Evolutionary conservation across 306 rosid species (phyloP).

Genomic region (Vigna trinervia): DNA sequence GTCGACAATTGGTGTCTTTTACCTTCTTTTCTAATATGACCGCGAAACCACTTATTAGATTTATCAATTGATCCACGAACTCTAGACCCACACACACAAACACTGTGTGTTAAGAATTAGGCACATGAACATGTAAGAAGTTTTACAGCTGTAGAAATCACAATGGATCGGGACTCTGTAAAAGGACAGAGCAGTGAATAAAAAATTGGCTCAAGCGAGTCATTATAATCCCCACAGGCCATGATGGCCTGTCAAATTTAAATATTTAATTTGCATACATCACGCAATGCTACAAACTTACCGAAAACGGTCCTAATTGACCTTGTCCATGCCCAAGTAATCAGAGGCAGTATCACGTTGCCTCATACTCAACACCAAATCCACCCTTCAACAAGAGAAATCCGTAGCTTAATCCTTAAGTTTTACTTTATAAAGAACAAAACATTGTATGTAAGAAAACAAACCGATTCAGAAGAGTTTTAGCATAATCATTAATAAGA

Average conservation of each 20-base stretch:
- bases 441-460: neutral
- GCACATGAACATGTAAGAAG: constrained; percentile 15
- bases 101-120: neutral
- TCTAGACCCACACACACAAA: neutral
- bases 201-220: neutral
- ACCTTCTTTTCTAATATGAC: neutral
- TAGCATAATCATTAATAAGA: neutral
- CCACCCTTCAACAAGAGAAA: neutral
- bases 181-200: constrained; percentile 15
- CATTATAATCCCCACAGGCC: constrained; percentile 9
- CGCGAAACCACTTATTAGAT: neutral
- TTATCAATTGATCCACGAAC: neutral
- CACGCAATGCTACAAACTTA: constrained; percentile 2
- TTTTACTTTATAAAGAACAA: neutral
- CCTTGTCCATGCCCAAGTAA: constrained; percentile 18
- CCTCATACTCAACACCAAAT: constrained; percentile 8
- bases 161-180: constrained; percentile 1
- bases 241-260: neutral
- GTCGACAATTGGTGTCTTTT: neutral
- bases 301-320: neutral
- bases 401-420: neutral
- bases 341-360: constrained; percentile 17
- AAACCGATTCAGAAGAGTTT: neutral
- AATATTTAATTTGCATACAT: neutral
- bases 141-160: constrained; percentile 6